These are phyloP conservation scores for Pulicaria dysenterica DNA, from an alignment of 129 eudicot species.

Conservation along the genomic window DNA sequence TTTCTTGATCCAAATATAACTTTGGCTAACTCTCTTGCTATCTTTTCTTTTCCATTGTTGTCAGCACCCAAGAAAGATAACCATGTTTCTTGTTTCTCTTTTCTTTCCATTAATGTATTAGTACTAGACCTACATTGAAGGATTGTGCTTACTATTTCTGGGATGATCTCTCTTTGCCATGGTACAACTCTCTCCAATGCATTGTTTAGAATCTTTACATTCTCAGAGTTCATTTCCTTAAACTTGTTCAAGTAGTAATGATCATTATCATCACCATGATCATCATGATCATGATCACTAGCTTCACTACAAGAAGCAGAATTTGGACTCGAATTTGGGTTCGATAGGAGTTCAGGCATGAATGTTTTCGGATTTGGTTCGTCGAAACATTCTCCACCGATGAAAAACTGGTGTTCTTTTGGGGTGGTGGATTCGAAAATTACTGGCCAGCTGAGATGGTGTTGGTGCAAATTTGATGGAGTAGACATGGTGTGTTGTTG, in stretches of 20 bases:
- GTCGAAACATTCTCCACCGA: conserved; percentile 30
- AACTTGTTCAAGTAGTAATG: conserved; percentile 42
- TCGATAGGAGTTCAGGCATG: conserved; percentile 77
- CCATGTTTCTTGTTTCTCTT: conserved; percentile 63
- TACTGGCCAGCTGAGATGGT: conserved; percentile 44
- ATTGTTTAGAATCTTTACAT: conserved; percentile 41
- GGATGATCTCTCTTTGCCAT: conserved; percentile 70
- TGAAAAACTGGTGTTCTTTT: conserved; percentile 54
- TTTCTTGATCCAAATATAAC: conserved; percentile 62
- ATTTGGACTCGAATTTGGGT: conserved; percentile 87
- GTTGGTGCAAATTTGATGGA: conserved; percentile 36
- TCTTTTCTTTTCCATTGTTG: conserved; percentile 53
- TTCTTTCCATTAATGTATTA: conserved; percentile 18
- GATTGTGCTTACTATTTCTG: conserved; percentile 58
- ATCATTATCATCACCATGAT: conserved; percentile 6
- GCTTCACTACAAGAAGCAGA: conserved; percentile 93
- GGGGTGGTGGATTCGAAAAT: conserved; percentile 53
- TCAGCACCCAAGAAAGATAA: conserved; percentile 65
- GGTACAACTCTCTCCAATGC: conserved; percentile 77
- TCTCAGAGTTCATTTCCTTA: conserved; percentile 62
- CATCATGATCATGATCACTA: conserved; percentile 33
- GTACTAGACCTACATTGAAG: conserved; percentile 64
- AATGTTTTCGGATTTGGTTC: conserved; percentile 32
- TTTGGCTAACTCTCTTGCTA: conserved; percentile 66
- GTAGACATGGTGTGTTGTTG: conserved; percentile 33